Percentiles rank a stretch among this genome's conserved stretches.
phyloP scores from a whole-genome alignment of 345 rosid genomes.

The Laguncularia racemosa region DNA sequence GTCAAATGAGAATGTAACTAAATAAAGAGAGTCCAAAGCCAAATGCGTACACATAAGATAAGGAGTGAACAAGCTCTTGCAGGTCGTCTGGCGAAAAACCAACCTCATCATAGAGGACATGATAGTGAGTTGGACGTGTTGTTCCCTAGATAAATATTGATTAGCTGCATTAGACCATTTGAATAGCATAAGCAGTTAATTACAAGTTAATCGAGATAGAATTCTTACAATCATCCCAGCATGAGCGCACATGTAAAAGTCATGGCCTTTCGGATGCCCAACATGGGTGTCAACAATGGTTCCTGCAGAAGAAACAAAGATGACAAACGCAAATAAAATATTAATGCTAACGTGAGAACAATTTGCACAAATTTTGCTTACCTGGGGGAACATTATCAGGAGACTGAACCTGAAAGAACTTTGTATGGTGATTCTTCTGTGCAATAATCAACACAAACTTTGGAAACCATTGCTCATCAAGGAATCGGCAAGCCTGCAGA shows the following conservation, averaged over 20 bases:
- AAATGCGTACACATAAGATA: constrained; percentile 36
- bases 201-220: neutral
- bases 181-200: neutral
- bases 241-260: constrained; percentile 35
- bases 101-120: constrained; percentile 31
- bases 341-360: neutral
- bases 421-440: constrained; percentile 31
- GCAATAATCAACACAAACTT: constrained; percentile 26
- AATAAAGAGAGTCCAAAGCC: neutral
- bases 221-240: constrained; percentile 40
- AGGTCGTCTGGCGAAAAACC: constrained; percentile 35
- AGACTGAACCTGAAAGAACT: constrained; percentile 15
- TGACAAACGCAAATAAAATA: neutral
- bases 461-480: constrained; percentile 19
- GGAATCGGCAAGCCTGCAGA: constrained; percentile 23
- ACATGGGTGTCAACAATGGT: constrained; percentile 30
- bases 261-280: constrained; percentile 32
- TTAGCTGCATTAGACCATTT: neutral
- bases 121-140: constrained; percentile 40
- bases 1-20: neutral
- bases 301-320: constrained; percentile 14
- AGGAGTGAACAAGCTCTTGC: constrained; percentile 39
- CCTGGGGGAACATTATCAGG: constrained; percentile 36
- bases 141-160: constrained; percentile 24
- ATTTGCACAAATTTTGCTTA: neutral